Percentiles rank a stretch among this genome's conserved stretches.
Conservation (phyloP, 371 early-diverging fungal genomes). For the Mucor ambiguus region DNA sequence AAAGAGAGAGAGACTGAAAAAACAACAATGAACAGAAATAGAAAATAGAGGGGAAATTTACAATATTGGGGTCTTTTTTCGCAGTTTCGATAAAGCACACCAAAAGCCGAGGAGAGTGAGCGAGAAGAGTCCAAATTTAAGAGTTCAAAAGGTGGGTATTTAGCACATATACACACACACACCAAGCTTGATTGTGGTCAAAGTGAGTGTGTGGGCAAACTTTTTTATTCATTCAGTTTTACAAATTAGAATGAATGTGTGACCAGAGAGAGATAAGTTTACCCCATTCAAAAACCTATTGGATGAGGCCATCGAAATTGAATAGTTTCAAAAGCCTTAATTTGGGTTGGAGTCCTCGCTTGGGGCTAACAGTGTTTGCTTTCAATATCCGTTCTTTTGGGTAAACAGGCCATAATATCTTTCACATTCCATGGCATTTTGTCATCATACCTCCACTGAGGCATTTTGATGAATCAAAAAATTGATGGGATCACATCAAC, state of each 20-base stretch:
- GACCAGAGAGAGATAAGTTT: slow-evolving; percentile 7
- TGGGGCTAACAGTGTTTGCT: neutral
- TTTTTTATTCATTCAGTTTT: neutral
- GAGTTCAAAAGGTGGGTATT: neutral
- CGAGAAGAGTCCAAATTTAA: neutral
- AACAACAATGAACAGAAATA: neutral
- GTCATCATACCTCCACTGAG: no score
- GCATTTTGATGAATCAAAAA: no score
- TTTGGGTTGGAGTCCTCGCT: neutral
- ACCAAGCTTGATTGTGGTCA: neutral
- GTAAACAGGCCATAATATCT: neutral
- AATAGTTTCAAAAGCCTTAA: neutral
- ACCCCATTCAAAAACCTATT: slow-evolving; percentile 19
- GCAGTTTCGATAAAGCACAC: neutral
- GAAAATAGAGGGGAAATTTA: neutral
- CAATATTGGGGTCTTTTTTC: neutral
- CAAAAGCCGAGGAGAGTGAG: neutral
- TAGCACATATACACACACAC: neutral
- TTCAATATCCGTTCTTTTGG: neutral
- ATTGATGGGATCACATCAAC: neutral
- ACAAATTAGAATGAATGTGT: neutral
- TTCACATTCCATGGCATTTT: neutral
- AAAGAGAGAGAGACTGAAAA: neutral
- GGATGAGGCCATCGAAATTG: slow-evolving; percentile 9
- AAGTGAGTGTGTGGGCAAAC: neutral